A percentile compares a stretch with the other conserved stretches of the same genome.
phyloP scores from a whole-genome alignment of 2,329 filamentous ascomycete species.

The Colletotrichum liriopes region DNA sequence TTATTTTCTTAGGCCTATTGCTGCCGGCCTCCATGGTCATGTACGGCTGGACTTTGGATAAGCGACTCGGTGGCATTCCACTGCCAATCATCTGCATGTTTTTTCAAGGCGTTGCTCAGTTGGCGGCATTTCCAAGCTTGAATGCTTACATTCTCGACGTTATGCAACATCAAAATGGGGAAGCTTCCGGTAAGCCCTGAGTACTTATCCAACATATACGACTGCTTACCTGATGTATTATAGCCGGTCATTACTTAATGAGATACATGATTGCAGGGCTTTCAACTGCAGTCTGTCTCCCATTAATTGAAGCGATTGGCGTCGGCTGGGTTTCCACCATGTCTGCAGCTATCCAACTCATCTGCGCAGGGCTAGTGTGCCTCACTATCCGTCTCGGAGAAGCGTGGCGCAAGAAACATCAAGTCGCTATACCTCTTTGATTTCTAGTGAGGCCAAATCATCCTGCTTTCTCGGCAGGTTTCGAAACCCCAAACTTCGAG shows the following conservation, averaged over 20 bases:
- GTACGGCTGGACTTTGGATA: conserved; percentile 70
- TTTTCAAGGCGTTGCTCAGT: conserved; percentile 79
- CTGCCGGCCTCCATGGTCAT: conserved; percentile 77
- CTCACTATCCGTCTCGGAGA: conserved; percentile 4
- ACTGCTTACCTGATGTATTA: conserved; percentile 54
- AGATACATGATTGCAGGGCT: conserved; percentile 82
- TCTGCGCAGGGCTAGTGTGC: conserved; percentile 7
- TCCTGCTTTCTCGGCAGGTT: too few species aligned
- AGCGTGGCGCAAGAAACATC: conserved; percentile 5
- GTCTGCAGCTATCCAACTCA: conserved; percentile 45
- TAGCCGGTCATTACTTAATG: conserved; percentile 85
- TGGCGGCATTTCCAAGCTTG: conserved; percentile 82
- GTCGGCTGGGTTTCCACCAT: conserved; percentile 88
- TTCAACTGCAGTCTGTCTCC: conserved; percentile 80
- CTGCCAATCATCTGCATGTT: conserved; percentile 82
- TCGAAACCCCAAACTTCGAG: too few species aligned
- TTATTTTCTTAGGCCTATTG: conserved; percentile 70
- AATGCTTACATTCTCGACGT: conserved; percentile 90
- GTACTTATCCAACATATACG: too few species aligned
- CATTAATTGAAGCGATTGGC: conserved; percentile 79
- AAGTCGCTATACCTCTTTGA: not conserved
- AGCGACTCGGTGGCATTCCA: conserved; percentile 65
- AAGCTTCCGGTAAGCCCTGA: not conserved
- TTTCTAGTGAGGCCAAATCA: too few species aligned
- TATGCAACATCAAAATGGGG: conserved; percentile 67